A percentile compares a stretch with the other conserved stretches of the same genome.
Evolutionary conservation across 2,329 filamentous ascomycete genomes (phyloP).

Genomic region (Ascochyta fabae): DNA sequence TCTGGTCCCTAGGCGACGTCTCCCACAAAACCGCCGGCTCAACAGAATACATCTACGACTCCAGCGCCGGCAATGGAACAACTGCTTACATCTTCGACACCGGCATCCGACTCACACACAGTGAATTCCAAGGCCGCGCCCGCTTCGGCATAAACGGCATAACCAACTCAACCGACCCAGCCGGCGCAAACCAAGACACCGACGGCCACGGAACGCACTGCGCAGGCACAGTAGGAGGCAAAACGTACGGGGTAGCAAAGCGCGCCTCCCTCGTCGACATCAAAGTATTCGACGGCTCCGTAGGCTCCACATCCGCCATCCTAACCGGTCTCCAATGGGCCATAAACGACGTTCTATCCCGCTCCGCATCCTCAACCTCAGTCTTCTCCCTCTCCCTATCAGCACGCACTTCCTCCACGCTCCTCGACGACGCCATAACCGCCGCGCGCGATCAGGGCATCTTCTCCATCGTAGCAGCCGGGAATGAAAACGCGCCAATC

Average conservation of each 20-base stretch:
- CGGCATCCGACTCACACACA: slow-evolving; percentile 61
- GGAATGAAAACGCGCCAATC: slow-evolving; percentile 39
- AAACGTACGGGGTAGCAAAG: slow-evolving; percentile 20
- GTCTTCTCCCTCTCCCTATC: slow-evolving; percentile 1
- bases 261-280: slow-evolving; percentile 23
- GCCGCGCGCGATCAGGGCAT: slow-evolving; percentile 40
- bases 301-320: slow-evolving; percentile 1
- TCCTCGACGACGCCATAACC: slow-evolving; percentile 26
- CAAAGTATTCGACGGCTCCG: slow-evolving; percentile 23
- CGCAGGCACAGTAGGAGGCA: slow-evolving; percentile 15
- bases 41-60: slow-evolving; percentile 18
- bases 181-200: not conserved
- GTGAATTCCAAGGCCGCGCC: slow-evolving; percentile 23
- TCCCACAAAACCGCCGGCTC: slow-evolving; percentile 12
- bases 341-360: slow-evolving; percentile 18
- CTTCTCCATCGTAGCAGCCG: slow-evolving; percentile 44
- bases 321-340: slow-evolving; percentile 27
- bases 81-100: slow-evolving; percentile 69
- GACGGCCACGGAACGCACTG: slow-evolving; percentile 24
- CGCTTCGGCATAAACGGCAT: slow-evolving; percentile 17
- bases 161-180: slow-evolving; percentile 10
- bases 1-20: slow-evolving; percentile 24
- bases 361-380: not conserved
- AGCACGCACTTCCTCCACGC: not conserved
- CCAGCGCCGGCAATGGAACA: slow-evolving; percentile 15